Percentiles rank a stretch among this genome's conserved stretches.
phyloP scores from a whole-genome alignment of 2,329 filamentous ascomycete genomes.

The Xenosphaeropsis pyriputrescens region DNA sequence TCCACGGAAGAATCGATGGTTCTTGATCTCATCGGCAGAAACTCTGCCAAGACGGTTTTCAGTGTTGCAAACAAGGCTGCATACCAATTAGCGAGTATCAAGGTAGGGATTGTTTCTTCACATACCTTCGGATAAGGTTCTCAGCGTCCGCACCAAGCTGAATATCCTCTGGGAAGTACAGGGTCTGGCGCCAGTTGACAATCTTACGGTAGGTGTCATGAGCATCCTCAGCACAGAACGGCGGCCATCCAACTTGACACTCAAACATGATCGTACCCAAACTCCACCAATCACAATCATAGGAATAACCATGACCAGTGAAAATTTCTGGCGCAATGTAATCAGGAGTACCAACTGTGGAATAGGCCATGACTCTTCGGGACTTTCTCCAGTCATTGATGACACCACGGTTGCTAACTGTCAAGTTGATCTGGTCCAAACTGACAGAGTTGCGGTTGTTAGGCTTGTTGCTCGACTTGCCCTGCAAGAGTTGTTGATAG shows the following conservation, averaged over 20 bases:
- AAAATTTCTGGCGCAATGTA: slow-evolving; percentile 99
- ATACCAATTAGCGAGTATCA: slow-evolving; percentile 11
- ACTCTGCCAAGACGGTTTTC: slow-evolving; percentile 81
- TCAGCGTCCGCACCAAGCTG: slow-evolving; percentile 80
- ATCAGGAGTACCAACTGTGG: slow-evolving; percentile 92
- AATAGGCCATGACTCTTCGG: slow-evolving; percentile 90
- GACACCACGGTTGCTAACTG: slow-evolving; percentile 91
- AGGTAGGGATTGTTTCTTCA: not conserved
- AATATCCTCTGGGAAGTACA: slow-evolving; percentile 95
- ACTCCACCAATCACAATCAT: slow-evolving; percentile 98
- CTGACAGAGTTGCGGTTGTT: slow-evolving; percentile 86
- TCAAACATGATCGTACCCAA: slow-evolving; percentile 99
- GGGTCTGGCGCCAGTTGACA: slow-evolving; percentile 89
- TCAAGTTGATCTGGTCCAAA: slow-evolving; percentile 95
- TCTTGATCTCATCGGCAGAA: slow-evolving; percentile 84
- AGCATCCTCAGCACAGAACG: slow-evolving; percentile 94
- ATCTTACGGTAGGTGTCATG: slow-evolving; percentile 99
- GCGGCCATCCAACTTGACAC: slow-evolving; percentile 95
- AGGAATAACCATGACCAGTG: slow-evolving; percentile 88
- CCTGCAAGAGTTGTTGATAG: slow-evolving; percentile 89
- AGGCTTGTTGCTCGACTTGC: slow-evolving; percentile 50
- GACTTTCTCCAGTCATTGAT: slow-evolving; percentile 99
- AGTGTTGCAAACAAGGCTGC: slow-evolving; percentile 81
- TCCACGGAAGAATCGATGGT: slow-evolving; percentile 89
- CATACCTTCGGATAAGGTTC: slow-evolving; percentile 79